Conservation (phyloP, 2,329 filamentous ascomycete species). For the Graphilbum ipis-grandicollis region DNA sequence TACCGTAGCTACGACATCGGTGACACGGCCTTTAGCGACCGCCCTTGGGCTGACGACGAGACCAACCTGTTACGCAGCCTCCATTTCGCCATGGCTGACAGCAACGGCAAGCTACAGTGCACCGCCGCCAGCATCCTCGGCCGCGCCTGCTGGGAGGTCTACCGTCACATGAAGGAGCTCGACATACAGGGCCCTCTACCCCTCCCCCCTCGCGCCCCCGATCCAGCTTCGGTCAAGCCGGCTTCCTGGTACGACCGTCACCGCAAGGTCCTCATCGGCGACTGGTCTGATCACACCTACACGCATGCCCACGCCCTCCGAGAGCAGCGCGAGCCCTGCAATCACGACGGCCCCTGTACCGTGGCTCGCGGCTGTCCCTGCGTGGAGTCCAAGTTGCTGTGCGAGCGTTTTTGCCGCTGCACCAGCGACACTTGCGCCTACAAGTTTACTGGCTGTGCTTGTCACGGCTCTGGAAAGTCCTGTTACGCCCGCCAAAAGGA, state of each 20-base stretch:
- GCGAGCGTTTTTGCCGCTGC: slow-evolving; percentile 56
- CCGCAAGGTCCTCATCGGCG: slow-evolving; percentile 33
- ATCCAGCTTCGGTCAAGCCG: slow-evolving; percentile 22
- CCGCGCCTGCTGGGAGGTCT: slow-evolving; percentile 34
- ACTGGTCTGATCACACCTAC: slow-evolving; percentile 37
- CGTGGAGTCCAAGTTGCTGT: slow-evolving; percentile 41
- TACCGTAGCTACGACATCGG: slow-evolving; percentile 18
- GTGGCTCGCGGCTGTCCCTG: slow-evolving; percentile 41
- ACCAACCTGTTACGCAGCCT: slow-evolving; percentile 28
- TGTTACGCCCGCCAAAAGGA: slow-evolving; percentile 39
- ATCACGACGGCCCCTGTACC: slow-evolving; percentile 51
- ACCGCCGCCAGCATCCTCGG: slow-evolving; percentile 30
- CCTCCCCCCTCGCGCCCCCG: slow-evolving; percentile 3
- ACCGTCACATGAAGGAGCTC: slow-evolving; percentile 23
- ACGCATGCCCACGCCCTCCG: slow-evolving; percentile 38
- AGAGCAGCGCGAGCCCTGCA: slow-evolving; percentile 45
- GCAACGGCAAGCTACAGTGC: slow-evolving; percentile 27
- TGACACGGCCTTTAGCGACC: slow-evolving; percentile 15
- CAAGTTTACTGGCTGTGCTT: slow-evolving; percentile 51
- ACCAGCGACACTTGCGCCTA: slow-evolving; percentile 39
- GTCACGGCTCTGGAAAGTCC: slow-evolving; percentile 38
- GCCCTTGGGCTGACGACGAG: slow-evolving; percentile 32
- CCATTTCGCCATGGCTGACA: slow-evolving; percentile 24
- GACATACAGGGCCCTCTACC: slow-evolving; percentile 17
- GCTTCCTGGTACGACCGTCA: slow-evolving; percentile 39